Conservation (phyloP, 768 basidiomycete species). For the Cystobasidium onofrii region DNA sequence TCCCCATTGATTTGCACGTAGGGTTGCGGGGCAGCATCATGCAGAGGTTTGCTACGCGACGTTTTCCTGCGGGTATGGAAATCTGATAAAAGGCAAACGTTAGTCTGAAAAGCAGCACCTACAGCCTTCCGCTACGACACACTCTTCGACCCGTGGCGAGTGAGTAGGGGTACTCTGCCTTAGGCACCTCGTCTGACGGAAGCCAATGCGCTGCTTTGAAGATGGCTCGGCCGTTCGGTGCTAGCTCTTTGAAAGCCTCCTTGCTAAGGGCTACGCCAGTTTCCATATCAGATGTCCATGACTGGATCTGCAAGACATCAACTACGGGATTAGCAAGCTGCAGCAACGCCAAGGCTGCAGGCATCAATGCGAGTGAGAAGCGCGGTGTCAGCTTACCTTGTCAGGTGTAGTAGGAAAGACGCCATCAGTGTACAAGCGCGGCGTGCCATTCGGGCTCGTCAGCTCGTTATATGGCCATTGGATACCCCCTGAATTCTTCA, state of each 20-base stretch:
- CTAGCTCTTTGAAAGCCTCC: slow-evolving; percentile 32
- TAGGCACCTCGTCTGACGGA: slow-evolving; percentile 29
- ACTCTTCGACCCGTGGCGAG: no score
- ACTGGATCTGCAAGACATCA: slow-evolving; percentile 33
- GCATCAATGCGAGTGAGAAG: no score
- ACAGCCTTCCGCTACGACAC: no score
- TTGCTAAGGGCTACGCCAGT: slow-evolving; percentile 38
- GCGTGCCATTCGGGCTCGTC: slow-evolving; percentile 17
- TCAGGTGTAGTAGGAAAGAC: slow-evolving; percentile 36
- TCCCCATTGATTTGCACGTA: slow-evolving; percentile 36
- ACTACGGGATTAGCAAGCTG: no score
- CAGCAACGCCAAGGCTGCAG: no score
- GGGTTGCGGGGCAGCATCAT: slow-evolving; percentile 34
- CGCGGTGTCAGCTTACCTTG: background rate
- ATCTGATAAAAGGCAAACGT: slow-evolving; percentile 28
- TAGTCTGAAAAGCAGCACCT: no score
- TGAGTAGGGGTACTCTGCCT: slow-evolving; percentile 32
- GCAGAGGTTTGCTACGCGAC: slow-evolving; percentile 32
- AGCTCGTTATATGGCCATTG: slow-evolving; percentile 41
- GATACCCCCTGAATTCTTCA: slow-evolving; percentile 33
- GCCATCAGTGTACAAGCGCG: slow-evolving; percentile 35
- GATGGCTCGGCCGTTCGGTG: slow-evolving; percentile 37
- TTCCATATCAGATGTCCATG: slow-evolving; percentile 24
- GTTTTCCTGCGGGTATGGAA: slow-evolving; percentile 40
- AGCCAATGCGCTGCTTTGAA: slow-evolving; percentile 36